Conservation (phyloP, 768 basidiomycete species). For the Sistotremastrum suecicum region DNA sequence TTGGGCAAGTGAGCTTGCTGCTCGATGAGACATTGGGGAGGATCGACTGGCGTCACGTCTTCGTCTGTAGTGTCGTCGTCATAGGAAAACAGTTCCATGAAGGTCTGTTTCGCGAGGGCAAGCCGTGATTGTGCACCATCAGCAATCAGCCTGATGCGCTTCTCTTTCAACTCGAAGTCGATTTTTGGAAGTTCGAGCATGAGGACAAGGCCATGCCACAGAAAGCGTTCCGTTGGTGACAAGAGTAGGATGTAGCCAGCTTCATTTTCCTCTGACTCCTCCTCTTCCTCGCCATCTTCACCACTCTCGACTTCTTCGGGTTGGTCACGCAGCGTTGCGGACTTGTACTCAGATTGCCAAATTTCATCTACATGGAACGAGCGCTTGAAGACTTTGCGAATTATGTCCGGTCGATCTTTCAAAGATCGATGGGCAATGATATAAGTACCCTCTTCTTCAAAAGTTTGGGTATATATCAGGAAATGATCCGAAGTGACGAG, state of each 20-base stretch:
- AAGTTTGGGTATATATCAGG: conserved; percentile 78
- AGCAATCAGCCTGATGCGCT: conserved; percentile 82
- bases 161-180: conserved; percentile 74
- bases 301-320: conserved; percentile 15
- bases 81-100: conserved; percentile 43
- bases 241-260: conserved; percentile 72
- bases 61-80: conserved; percentile 37
- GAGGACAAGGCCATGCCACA: conserved; percentile 86
- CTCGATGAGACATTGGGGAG: conserved; percentile 46
- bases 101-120: conserved; percentile 60
- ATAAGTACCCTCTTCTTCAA: conserved; percentile 86
- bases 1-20: conserved; percentile 82
- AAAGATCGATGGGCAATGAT: conserved; percentile 72
- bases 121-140: conserved; percentile 77
- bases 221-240: conserved; percentile 72
- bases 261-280: conserved; percentile 16
- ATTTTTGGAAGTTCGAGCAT: conserved; percentile 60
- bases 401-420: conserved; percentile 58
- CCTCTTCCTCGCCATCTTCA: conserved; percentile 22
- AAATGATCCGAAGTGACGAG: conserved; percentile 81
- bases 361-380: conserved; percentile 68
- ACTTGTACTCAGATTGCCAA: conserved; percentile 28
- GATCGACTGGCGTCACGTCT: conserved; percentile 37
- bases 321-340: conserved; percentile 25
- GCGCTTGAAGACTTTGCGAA: conserved; percentile 68